These are phyloP conservation scores for Inga laurina DNA, from an alignment of 306 rosid species.

Conservation along the genomic window DNA sequence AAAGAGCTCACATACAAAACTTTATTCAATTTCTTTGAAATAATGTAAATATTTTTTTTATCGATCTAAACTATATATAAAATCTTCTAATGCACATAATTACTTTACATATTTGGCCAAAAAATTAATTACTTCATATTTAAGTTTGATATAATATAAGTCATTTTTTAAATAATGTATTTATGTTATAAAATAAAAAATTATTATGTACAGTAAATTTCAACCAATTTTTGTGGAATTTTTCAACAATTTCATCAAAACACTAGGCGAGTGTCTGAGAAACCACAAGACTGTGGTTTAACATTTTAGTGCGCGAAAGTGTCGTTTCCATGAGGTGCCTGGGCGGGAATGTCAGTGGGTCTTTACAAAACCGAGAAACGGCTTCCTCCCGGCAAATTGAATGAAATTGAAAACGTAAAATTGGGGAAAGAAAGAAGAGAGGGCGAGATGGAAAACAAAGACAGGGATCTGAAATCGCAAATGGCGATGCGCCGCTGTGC, in stretches of 20 bases:
- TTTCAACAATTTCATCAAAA: no score
- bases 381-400: background rate
- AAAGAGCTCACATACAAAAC: background rate
- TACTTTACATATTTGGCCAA: no score
- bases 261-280: no score
- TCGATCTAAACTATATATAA: background rate
- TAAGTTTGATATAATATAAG: no score
- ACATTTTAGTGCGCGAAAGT: background rate
- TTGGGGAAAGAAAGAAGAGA: slow-evolving; percentile 1
- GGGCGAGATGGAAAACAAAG: slow-evolving; percentile 32
- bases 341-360: background rate
- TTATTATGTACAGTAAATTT: no score
- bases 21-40: background rate
- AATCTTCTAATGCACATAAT: no score
- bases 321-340: background rate
- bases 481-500: slow-evolving; percentile 46
- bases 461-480: slow-evolving; percentile 36
- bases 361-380: background rate
- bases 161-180: no score
- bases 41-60: background rate
- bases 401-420: background rate
- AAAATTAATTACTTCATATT: no score
- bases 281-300: no score
- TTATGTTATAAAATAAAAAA: no score
- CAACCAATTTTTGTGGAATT: no score